Base-by-base conservation (phyloP, 495 filamentous ascomycete genomes). In the Podospora pseudopauciseta region DNA sequence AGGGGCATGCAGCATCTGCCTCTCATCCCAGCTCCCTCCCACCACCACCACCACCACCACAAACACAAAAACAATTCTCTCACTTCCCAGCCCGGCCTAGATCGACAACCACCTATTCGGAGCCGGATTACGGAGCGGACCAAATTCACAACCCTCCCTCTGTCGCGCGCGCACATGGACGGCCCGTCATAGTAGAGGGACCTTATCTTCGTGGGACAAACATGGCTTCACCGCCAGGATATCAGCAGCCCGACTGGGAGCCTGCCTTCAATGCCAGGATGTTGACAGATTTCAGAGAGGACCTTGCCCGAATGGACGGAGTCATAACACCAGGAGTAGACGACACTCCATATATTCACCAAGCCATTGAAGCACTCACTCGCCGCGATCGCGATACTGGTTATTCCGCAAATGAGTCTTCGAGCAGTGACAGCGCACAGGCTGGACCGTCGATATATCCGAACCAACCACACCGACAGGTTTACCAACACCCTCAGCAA, bases 271-370 rank as follows among this genome's bases (percentile, higher is more conserved):
- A 81, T 67, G 65, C 76, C 20, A 63, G 68, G 53, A 77, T 74
- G 68, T 53, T 68, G 39, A 71, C 73, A 34, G 79, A 78, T 55
- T 82, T 83, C 65, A 75, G 80, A 34, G 81, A 84, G 64, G 79
- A 78, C 30, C 72, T 84, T 15, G 72, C 80, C 68, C 70, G 80
- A 62, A 73, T 79, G 34, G 81, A 81, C 32, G 80, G 81, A 28
- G 75, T 76, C 30, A 77, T 84, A 15, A 84, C 82, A 7, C 82
- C 82, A 0, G 82, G 82, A 19, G 76, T 84, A 11, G 82, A 83
- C 71, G 79, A 84, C 68, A 76, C 76, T 0, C 81, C 82, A 0
- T 83, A 80, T 60, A 79, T 84, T 66, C 81, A 80, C 56, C 80
- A 82, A 64, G 82, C 82, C 60, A 72, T 84, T 64, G 80, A 84